phyloP scores from a whole-genome alignment of 148 eudicot genomes.

The Beta vulgaris region DNA sequence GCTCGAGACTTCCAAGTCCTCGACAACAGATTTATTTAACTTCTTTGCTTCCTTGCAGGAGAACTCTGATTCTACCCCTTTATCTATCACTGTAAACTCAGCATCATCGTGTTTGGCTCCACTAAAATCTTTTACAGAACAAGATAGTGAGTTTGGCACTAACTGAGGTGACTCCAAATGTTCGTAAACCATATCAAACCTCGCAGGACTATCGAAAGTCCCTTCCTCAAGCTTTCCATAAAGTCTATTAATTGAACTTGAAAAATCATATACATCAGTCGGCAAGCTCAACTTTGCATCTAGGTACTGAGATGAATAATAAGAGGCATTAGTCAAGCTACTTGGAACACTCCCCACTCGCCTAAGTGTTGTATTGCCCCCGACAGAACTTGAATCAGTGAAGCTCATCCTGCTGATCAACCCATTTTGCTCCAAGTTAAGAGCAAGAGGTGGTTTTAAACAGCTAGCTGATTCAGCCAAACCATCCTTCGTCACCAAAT shows the following conservation, averaged over 20 bases:
- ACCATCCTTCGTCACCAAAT: constrained; percentile 42
- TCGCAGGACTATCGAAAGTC: constrained; percentile 23
- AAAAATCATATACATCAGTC: constrained; percentile 36
- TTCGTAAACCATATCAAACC: constrained; percentile 31
- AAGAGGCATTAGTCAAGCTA: constrained; percentile 32
- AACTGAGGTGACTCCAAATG: constrained; percentile 24
- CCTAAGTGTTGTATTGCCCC: constrained; percentile 32
- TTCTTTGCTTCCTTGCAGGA: constrained; percentile 22
- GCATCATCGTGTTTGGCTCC: constrained; percentile 25
- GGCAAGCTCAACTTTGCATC: constrained; percentile 35
- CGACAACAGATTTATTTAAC: constrained; percentile 19
- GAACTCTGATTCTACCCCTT: constrained; percentile 38
- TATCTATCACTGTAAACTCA: constrained; percentile 39
- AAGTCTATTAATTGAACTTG: constrained; percentile 38
- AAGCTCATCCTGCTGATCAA: constrained; percentile 20
- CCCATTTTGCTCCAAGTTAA: constrained; percentile 27
- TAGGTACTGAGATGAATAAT: constrained; percentile 27
- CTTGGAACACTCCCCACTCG: constrained; percentile 48
- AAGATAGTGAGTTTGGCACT: constrained; percentile 10
- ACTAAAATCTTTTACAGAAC: constrained; percentile 21
- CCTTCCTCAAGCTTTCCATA: constrained; percentile 52
- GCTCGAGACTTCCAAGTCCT: constrained; percentile 30
- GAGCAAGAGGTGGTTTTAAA: constrained; percentile 32
- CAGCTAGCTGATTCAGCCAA: constrained; percentile 33
- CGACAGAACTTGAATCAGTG: constrained; percentile 32